Base-by-base conservation (phyloP, 169 alveolate species). In the Blepharisma undulans region DNA sequence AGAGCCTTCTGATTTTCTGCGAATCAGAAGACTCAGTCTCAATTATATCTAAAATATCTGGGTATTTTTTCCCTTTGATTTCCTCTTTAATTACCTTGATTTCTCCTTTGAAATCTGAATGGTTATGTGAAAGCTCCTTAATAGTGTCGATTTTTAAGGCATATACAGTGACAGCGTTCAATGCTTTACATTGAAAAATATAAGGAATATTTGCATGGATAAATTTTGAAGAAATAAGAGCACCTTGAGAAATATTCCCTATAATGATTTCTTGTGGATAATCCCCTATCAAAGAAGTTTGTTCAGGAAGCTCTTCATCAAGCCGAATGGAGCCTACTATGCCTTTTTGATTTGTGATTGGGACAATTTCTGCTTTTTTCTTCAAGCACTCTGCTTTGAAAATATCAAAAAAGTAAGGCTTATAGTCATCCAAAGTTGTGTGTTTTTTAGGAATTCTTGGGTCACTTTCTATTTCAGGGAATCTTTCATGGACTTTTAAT, bases 221-320 rank as follows among this genome's bases (percentile, higher is more conserved):
- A 10, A 71, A 36, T 19, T 72, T 86, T 1, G 91, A 36, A 48
- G 25, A 29, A 3, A 86, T 18, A 19, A 86, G 71, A 66, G 80
- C 66, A 12, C 91, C 91, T 27, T 27, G 76, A 22, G 32, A 16
- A 19, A 88, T 4, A 32, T 36, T 0, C 6, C 29, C 76, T 19
- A 88, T 1, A 19, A 88, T 18, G 2, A 88, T 72, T 88, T 88
- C 92, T 88, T 88, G 92, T 1, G 78, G 72, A 18, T 36, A 88
- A 76, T 88, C 87, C 76, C 92, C 92, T 30, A 88, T 27, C 71
- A 25, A 25, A 30, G 29, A 25, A 21, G 74, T 19, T 21, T 86
- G 48, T n/a, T 21, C 84, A 19, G 91, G 91, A 25, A 86, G 22
- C 30, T 22, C 33, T 19, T 71, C 72, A 19, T 72, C 84, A 30